Base-by-base conservation (phyloP, 73 alveolate genomes). In the Stentor coeruleus region DNA sequence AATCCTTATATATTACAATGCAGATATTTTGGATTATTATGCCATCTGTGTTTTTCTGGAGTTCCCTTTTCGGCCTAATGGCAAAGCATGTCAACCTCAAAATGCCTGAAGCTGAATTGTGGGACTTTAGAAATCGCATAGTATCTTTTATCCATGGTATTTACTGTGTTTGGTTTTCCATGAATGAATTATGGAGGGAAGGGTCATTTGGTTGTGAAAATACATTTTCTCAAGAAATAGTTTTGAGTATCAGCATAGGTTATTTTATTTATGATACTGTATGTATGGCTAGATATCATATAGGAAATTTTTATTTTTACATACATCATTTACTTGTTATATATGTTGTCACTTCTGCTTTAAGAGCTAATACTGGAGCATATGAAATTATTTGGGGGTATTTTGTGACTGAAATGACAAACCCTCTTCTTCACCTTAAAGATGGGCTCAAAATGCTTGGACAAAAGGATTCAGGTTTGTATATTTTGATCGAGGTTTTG, bases 41-140 rank as follows among this genome's bases (percentile, higher is more conserved):
- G n/a, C n/a, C n/a, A n/a, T 57, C 73, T 20, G 73, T 2, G 15
- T 31, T 2, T 57, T n/a, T 57, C 15, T 57, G 73, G 73, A 2
- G 35, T 20, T 20, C 28, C 73, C 35, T 57, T n/a, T 57, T 57
- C 28, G 28, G 15, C 73, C 73, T 57, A 20, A 31, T 57, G 28
- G 15, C 73, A 20, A 1, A 20, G 73, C 35, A 20, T 20, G 73
- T 57, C 73, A 57, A 57, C 28, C 15, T 57, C 15, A 57, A 57
- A 20, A 20, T 57, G 73, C 73, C 73, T 57, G 28, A n/a, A n/a
- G 28, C 15, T 20, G 73, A 57, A 31, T 31, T 57, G 15, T 57
- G 73, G 73, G 73, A 57, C 28, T 57, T 57, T 31, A n/a, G 73
- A 2, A 57, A 57, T 57, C 73, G 73, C 73, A 57, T 57, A 20